Conservation (phyloP, 805 yeast genomes). For the Kluyveromyces aestuarii region DNA sequence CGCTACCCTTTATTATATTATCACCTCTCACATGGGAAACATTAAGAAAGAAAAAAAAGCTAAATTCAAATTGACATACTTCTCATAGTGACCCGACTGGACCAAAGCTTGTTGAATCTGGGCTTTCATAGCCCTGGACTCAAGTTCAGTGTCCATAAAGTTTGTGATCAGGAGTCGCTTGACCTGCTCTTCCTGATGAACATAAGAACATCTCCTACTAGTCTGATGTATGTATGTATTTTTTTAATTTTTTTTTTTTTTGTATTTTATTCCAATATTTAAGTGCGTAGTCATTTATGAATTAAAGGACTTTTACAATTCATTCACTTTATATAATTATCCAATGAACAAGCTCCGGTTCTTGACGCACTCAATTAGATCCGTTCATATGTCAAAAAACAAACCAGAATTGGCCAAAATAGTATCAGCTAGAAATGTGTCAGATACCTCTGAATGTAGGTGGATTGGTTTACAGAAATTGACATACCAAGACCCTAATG, state of each 20-base stretch:
- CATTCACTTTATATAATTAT: no score
- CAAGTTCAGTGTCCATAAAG: neutral
- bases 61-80: slow-evolving; percentile 23
- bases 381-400: slow-evolving; percentile 16
- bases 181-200: no score
- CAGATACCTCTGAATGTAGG: slow-evolving; percentile 39
- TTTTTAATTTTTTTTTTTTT: no score
- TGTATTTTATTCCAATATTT: no score
- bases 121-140: slow-evolving; percentile 32
- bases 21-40: neutral
- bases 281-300: no score
- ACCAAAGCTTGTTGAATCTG: slow-evolving; percentile 65
- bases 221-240: neutral
- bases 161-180: neutral
- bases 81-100: slow-evolving; percentile 72
- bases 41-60: slow-evolving; percentile 7
- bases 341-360: neutral
- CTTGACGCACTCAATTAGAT: neutral
- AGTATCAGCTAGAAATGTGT: slow-evolving; percentile 21
- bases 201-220: no score
- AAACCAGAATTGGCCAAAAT: slow-evolving; percentile 31
- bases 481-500: slow-evolving; percentile 64
- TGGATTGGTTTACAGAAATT: slow-evolving; percentile 64
- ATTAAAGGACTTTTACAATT: no score
- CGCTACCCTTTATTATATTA: slow-evolving; percentile 11